Evolutionary conservation across 2,329 filamentous ascomycete genomes (phyloP).

Genomic region (Phaeosphaeria sp.): DNA sequence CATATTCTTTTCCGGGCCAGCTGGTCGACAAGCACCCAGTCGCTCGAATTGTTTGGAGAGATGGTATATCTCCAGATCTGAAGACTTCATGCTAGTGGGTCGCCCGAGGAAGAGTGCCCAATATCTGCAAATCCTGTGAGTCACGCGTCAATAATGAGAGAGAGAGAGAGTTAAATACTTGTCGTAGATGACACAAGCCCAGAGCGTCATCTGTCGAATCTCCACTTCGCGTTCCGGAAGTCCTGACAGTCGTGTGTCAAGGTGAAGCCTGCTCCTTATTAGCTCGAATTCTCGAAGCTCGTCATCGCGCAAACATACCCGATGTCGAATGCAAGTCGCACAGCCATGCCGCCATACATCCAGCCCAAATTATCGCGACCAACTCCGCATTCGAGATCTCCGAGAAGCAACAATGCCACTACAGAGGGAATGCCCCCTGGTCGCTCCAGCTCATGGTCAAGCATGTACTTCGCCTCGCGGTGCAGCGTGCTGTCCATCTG

Average conservation of each 20-base stretch:
- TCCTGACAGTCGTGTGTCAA: slow-evolving; percentile 53
- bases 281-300: slow-evolving; percentile 43
- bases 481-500: slow-evolving; percentile 61
- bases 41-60: slow-evolving; percentile 56
- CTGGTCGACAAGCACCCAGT: slow-evolving; percentile 48
- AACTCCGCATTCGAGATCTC: slow-evolving; percentile 62
- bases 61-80: slow-evolving; percentile 59
- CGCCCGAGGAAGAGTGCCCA: slow-evolving; percentile 64
- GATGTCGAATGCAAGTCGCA: slow-evolving; percentile 35
- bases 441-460: slow-evolving; percentile 61
- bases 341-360: slow-evolving; percentile 59
- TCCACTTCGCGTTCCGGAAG: slow-evolving; percentile 57
- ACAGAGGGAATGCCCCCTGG: slow-evolving; percentile 62
- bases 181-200: slow-evolving; percentile 62
- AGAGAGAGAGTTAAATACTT: slow-evolving; percentile 49
- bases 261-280: slow-evolving; percentile 53
- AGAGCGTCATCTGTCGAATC: slow-evolving; percentile 60
- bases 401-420: slow-evolving; percentile 59
- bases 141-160: neutral
- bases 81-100: slow-evolving; percentile 61
- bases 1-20: slow-evolving; percentile 41
- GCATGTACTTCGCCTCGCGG: slow-evolving; percentile 62
- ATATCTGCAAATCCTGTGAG: slow-evolving; percentile 38
- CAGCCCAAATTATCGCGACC: slow-evolving; percentile 62
- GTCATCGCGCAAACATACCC: slow-evolving; percentile 28